phyloP scores from a whole-genome alignment of 306 rosid genomes.

The Mimosa bimucronata region DNA sequence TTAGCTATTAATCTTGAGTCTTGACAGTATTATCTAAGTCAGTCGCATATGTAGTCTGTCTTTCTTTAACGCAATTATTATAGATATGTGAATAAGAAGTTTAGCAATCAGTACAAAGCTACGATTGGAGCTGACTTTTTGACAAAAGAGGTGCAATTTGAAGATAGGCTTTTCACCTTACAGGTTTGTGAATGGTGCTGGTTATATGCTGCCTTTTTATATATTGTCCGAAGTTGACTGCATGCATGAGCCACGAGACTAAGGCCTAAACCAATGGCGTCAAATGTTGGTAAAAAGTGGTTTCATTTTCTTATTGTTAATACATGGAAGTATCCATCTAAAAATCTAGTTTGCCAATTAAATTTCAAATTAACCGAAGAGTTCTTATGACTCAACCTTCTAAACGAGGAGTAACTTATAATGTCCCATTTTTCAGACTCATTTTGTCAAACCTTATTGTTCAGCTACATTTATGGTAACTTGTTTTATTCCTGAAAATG shows the following conservation, averaged over 20 bases:
- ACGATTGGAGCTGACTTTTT: conserved; percentile 97
- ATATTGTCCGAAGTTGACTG: conserved; percentile 15
- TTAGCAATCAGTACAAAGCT: conserved; percentile 98
- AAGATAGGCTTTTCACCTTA: conserved; percentile 97
- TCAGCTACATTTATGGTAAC: conserved; percentile 23
- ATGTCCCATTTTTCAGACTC: conserved; percentile 8
- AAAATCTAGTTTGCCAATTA: not conserved
- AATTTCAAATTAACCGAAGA: not conserved
- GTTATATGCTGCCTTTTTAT: conserved; percentile 10
- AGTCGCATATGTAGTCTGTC: conserved; percentile 1
- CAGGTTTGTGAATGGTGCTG: conserved; percentile 59
- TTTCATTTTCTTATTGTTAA: conserved; percentile 13
- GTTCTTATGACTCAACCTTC: too few relatives aligned
- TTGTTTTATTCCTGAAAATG: not conserved
- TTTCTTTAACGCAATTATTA: conserved; percentile 49
- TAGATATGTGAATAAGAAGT: conserved; percentile 96
- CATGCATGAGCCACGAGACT: conserved; percentile 17
- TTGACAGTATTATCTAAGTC: not conserved
- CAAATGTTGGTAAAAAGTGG: not conserved
- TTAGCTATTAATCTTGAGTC: not conserved
- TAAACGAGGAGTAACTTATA: conserved; percentile 10
- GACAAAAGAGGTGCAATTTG: conserved; percentile 97
- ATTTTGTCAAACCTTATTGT: not conserved
- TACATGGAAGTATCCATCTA: conserved; percentile 4
- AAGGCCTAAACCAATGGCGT: not conserved